Evolutionary conservation across 2,329 filamentous ascomycete species (phyloP), one percentile per base, ranked within the genome.

Genomic region (Diaporthe vaccinii): DNA sequence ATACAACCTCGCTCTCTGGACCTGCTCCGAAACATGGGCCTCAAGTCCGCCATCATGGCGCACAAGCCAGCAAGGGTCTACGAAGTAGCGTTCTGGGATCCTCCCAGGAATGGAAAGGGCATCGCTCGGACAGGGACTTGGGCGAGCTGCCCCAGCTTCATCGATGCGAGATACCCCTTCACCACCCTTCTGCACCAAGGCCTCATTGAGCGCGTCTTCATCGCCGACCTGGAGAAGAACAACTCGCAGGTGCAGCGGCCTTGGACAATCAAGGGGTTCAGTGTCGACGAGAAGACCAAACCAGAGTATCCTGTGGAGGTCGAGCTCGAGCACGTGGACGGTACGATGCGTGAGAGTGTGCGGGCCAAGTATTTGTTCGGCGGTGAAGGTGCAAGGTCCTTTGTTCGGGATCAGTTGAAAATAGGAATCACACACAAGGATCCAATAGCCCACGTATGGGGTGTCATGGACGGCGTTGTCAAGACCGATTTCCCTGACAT

Each of bases 1-100:
- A 97, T 98, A 75, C 95, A 98, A 85, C 95, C 95, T 51, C 92
- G 96, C 53, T 97, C 95, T 0, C 88, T 97, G 34, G 95, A 98
- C 80, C 90, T 98, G 22, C 88, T 98, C 65, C 92, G 94, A 71
- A 98, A 98, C 82, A 95, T 98, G 93, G 95, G 94, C 1, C 87
- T 98, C 74, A 98, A 98, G 86, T 91, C 94, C 59, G 91, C 92
- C 74, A 94, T 98, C 81, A 98, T 98, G 95, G 93, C 92, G 28
- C 89, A 96, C 81, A 91, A 95, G 78, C 96, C 96, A 9, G 95
- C 95, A 1, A 95, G 94, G 80, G 95, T 98, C 36, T 98, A 91
- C 79, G 92, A 94, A 81, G 91, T 93, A 36, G 92, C 92, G 2
- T 94, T 94, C 79, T 94, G 93, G 93, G 92, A 94, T 77, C 91